Evolutionary conservation across 106 monocot species (phyloP).

Genomic region (Apostasia ramifera): DNA sequence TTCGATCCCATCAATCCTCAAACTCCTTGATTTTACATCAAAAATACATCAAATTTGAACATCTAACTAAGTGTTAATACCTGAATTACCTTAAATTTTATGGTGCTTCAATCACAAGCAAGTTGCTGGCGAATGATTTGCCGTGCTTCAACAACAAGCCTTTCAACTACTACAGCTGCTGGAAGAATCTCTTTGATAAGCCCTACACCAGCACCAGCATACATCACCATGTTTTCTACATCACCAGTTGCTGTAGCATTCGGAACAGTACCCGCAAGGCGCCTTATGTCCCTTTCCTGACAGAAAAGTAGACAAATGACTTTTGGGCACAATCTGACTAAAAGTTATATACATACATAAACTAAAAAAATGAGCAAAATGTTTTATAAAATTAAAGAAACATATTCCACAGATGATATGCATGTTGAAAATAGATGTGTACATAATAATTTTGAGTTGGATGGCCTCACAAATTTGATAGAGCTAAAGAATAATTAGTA

Average conservation of each 20-base stretch:
- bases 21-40: too few species aligned
- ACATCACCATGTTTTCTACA: slow-evolving; percentile 76
- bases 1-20: too few species aligned
- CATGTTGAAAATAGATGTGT: too few species aligned
- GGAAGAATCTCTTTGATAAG: slow-evolving; percentile 70
- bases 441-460: too few species aligned
- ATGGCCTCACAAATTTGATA: too few species aligned
- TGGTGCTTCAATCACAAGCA: slow-evolving; percentile 8
- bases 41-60: too few species aligned
- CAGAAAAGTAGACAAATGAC: background rate
- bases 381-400: too few species aligned
- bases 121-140: slow-evolving; percentile 26
- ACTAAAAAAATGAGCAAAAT: too few species aligned
- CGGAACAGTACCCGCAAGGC: slow-evolving; percentile 71
- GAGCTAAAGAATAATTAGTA: too few species aligned
- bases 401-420: too few species aligned
- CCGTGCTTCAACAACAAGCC: slow-evolving; percentile 46
- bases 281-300: slow-evolving; percentile 51
- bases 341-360: too few species aligned
- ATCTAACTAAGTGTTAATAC: background rate
- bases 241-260: slow-evolving; percentile 67
- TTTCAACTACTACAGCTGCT: slow-evolving; percentile 56
- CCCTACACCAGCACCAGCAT: slow-evolving; percentile 64
- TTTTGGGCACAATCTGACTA: too few species aligned
- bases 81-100: background rate